Conservation (phyloP, 2,329 filamentous ascomycete species). For the Zalaria sp. region DNA sequence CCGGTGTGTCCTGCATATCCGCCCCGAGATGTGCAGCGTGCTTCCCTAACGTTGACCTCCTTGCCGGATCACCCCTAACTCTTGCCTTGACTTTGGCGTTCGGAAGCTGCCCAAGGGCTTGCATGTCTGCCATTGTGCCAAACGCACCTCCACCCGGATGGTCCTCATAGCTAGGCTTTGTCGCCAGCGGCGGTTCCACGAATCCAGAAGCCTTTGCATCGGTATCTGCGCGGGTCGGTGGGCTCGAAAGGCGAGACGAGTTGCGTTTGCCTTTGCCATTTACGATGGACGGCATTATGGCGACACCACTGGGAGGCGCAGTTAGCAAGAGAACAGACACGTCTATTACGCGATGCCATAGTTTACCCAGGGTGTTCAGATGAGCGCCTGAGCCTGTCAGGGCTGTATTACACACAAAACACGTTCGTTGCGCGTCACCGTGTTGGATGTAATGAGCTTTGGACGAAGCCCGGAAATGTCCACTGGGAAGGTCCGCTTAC, state of each 20-base stretch:
- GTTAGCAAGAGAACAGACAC: not conserved
- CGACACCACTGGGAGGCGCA: not conserved
- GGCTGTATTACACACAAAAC: conserved; percentile 1
- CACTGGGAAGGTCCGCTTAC: too few relatives aligned
- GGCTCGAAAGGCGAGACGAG: conserved; percentile 3
- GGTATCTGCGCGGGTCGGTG: conserved; percentile 1
- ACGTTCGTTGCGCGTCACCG: not conserved
- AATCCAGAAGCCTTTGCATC: conserved; percentile 7
- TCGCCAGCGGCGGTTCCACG: conserved; percentile 43
- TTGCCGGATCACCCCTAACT: conserved; percentile 27
- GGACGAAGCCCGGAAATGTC: too few relatives aligned
- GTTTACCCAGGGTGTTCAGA: not conserved
- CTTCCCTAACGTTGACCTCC: conserved; percentile 25
- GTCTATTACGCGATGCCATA: not conserved
- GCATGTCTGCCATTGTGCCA: conserved; percentile 74
- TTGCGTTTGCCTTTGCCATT: conserved; percentile 1
- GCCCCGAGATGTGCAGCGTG: conserved; percentile 24
- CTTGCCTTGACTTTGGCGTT: conserved; percentile 45
- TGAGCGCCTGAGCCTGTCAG: not conserved
- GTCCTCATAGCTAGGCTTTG: conserved; percentile 62
- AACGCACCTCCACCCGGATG: conserved; percentile 51
- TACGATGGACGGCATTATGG: conserved; percentile 5
- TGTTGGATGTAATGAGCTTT: too few relatives aligned
- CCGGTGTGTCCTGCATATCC: conserved; percentile 31
- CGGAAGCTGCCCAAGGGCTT: conserved; percentile 61